Conservation (phyloP, 2,329 filamentous ascomycete genomes). For the Grosmannia huntii region DNA sequence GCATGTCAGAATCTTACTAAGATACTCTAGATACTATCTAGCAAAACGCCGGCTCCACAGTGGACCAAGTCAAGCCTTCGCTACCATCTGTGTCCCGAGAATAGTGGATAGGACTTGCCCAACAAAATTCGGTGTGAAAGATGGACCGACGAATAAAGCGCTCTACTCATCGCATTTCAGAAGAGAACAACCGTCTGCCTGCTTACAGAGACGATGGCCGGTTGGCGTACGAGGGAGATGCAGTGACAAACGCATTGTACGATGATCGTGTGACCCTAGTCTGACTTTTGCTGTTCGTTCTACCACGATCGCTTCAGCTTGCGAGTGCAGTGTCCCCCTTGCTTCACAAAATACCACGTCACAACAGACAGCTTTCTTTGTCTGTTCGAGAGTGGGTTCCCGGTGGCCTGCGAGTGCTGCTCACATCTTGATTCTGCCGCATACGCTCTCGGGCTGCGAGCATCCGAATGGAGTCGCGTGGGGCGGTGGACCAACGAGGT, state of each 20-base stretch:
- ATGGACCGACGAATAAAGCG: not conserved
- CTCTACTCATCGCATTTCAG: no score
- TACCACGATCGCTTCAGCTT: no score
- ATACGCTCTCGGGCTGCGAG: not conserved
- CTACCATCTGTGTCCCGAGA: not conserved
- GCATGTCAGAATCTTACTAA: not conserved
- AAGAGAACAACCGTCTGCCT: no score
- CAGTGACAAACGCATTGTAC: no score
- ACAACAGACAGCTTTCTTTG: not conserved
- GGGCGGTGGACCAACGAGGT: not conserved
- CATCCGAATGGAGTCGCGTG: not conserved
- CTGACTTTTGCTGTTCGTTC: no score
- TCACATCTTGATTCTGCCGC: not conserved
- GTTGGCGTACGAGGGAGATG: no score
- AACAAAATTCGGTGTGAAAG: not conserved
- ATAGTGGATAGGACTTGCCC: not conserved
- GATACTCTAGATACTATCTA: not conserved
- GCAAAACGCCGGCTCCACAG: not conserved
- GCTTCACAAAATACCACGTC: no score
- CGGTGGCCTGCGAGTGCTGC: not conserved
- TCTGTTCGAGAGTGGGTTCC: not conserved
- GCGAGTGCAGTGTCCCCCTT: no score
- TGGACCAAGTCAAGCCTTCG: not conserved
- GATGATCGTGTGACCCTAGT: no score
- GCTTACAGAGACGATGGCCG: no score